Base-by-base conservation (phyloP, 441 rosid genomes). In the Erodium texanum region DNA sequence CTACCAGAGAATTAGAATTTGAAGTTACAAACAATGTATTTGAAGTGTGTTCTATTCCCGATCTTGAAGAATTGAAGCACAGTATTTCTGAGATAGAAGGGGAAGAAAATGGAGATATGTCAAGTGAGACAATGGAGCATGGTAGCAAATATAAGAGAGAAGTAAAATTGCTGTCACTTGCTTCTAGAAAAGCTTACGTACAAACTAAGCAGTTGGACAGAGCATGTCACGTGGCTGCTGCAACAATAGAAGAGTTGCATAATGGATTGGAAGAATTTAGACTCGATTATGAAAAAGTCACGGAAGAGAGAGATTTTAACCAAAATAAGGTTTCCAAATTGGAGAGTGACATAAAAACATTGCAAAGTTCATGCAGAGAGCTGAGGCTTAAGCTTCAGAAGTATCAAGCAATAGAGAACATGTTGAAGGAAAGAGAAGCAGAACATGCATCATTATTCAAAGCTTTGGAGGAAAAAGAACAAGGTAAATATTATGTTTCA, bases 201-300 rank as follows among this genome's bases (percentile, higher is more conserved):
- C 43, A 76, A 67, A 74, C 66, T 15, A 79, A 82, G 73, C 76
- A 71, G 74, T 90, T 86, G 75, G 91, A 83, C 78, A 82, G 73
- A 68, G 70, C 89, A 41, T 84, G 81, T 73, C 73, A 78, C 62
- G 82, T 77, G 24, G 88, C 93, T 41, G 86, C 82, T 62, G 59
- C 76, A 59, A 69, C 71, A 19, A 85, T 90, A 68, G 81, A 77
- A 71, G 86, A 89, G 62, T 80, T 90, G 86, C 87, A 89, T 79
- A 78, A 75, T 67, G 82, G 83, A 70, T 72, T 93, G 80, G 73
- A 70, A 41, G 86, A 82, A 70, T 66, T 71, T 36, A 73, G 68
- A 58, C 75, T 27, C 45, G 61, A 79, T 77, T 77, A 80, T 48
- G 82, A 74, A 80, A 79, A 75, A 65, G 80, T 77, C 71, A 66